Conservation (phyloP, 495 filamentous ascomycete genomes). For the Aspergillus saccharolyticus region DNA sequence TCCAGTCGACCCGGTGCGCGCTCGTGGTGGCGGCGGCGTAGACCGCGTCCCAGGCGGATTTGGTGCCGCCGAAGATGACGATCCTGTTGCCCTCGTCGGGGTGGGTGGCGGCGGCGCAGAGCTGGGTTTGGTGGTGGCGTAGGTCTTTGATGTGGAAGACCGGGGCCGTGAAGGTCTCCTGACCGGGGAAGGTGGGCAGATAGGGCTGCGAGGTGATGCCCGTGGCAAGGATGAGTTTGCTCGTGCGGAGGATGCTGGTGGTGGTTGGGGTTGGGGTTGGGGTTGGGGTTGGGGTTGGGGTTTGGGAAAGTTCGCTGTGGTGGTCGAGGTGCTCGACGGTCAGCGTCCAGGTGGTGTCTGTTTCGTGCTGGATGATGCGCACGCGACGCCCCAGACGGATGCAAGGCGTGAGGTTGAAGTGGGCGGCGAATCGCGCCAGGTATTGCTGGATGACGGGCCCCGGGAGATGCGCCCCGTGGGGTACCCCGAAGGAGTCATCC, state of each 20-base stretch:
- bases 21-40: slow-evolving; percentile 63
- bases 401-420: slow-evolving; percentile 49
- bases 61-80: slow-evolving; percentile 65
- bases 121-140: slow-evolving; percentile 30
- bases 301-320: neutral
- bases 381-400: slow-evolving; percentile 53
- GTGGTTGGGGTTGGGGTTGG: no score
- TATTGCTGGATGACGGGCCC: slow-evolving; percentile 63
- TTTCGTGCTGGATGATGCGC: slow-evolving; percentile 42
- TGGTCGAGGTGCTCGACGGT: slow-evolving; percentile 9
- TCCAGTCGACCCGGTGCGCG: slow-evolving; percentile 61
- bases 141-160: slow-evolving; percentile 63
- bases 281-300: no score
- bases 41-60: slow-evolving; percentile 73
- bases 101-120: slow-evolving; percentile 19
- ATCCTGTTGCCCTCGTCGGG: slow-evolving; percentile 27
- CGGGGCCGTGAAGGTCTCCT: slow-evolving; percentile 48
- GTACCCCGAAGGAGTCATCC: slow-evolving; percentile 56
- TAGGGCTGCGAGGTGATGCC: slow-evolving; percentile 62
- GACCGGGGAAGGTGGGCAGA: slow-evolving; percentile 45
- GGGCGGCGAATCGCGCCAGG: slow-evolving; percentile 55
- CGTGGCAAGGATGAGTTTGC: slow-evolving; percentile 65
- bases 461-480: slow-evolving; percentile 61
- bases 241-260: slow-evolving; percentile 17
- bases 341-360: slow-evolving; percentile 39